Evolutionary conservation across 1,284 basidiomycete genomes (phyloP).

Genomic region (Ustilago tritici): DNA sequence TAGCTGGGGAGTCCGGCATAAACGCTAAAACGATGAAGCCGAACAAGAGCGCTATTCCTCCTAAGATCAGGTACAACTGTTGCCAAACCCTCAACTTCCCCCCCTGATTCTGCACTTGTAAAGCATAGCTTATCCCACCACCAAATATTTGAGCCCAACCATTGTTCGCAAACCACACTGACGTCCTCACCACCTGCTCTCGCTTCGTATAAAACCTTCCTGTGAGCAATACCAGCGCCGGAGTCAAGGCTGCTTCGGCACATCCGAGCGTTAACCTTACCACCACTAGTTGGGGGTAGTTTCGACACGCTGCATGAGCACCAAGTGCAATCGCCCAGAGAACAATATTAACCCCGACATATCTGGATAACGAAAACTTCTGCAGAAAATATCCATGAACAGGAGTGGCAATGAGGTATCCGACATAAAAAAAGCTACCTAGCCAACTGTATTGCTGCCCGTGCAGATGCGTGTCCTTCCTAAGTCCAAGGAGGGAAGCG

Average conservation of each 20-base stretch:
- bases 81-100: conserved; percentile 53
- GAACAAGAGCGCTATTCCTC: conserved; percentile 53
- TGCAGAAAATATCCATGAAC: conserved; percentile 46
- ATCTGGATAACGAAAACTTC: conserved; percentile 63
- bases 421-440: conserved; percentile 64
- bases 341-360: conserved; percentile 50
- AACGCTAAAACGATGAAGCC: conserved; percentile 49
- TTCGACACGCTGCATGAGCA: conserved; percentile 58
- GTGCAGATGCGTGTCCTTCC: conserved; percentile 55
- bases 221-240: conserved; percentile 58
- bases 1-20: conserved; percentile 57
- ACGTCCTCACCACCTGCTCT: conserved; percentile 55
- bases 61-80: conserved; percentile 64
- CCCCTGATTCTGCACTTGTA: conserved; percentile 45
- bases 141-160: conserved; percentile 64
- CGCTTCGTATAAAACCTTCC: conserved; percentile 58
- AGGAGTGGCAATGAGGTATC: conserved; percentile 55
- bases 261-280: conserved; percentile 66
- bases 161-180: conserved; percentile 61
- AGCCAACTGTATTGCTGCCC: conserved; percentile 64
- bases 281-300: conserved; percentile 57
- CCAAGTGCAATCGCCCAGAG: conserved; percentile 71
- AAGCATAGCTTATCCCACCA: conserved; percentile 56
- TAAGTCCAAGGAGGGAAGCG: conserved; percentile 61
- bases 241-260: conserved; percentile 60